Percentiles rank a stretch among this genome's conserved stretches.
Evolutionary conservation across 163 green algal genomes (phyloP).

Genomic region (Prototheca wickerhamii): DNA sequence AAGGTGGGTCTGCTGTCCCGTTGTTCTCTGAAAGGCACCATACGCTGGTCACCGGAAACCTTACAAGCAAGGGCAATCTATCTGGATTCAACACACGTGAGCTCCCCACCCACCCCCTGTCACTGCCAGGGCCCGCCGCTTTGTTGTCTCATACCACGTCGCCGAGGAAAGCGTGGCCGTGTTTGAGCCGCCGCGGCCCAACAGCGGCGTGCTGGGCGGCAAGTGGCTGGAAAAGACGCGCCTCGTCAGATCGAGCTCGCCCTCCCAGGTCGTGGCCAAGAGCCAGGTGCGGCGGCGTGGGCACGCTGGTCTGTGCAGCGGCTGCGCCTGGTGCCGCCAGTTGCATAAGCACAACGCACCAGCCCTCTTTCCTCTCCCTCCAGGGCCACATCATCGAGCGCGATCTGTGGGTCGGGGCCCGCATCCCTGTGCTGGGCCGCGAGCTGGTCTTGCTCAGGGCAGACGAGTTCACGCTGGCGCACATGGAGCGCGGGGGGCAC

Average conservation of each 20-base stretch:
- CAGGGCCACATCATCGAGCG: slow-evolving; percentile 18
- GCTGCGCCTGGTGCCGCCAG: too few relatives aligned
- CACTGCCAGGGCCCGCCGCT: slow-evolving; percentile 41
- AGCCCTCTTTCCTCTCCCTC: background rate
- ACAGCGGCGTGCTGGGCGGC: slow-evolving; percentile 74
- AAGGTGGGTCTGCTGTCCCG: too few relatives aligned
- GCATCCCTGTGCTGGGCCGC: slow-evolving; percentile 58
- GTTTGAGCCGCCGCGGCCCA: slow-evolving; percentile 78
- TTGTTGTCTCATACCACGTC: slow-evolving; percentile 88
- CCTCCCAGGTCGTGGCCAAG: too few relatives aligned
- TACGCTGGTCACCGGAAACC: too few relatives aligned
- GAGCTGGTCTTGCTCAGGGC: slow-evolving; percentile 72
- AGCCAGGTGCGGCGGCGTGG: too few relatives aligned
- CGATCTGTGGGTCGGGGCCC: slow-evolving; percentile 72
- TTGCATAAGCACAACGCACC: too few relatives aligned
- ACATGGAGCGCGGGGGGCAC: slow-evolving; percentile 4
- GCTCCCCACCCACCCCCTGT: background rate
- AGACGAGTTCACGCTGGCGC: slow-evolving; percentile 72
- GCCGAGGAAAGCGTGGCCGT: slow-evolving; percentile 78
- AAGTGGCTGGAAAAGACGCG: slow-evolving; percentile 86
- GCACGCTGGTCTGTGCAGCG: too few relatives aligned
- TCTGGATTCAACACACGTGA: too few relatives aligned
- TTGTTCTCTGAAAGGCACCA: too few relatives aligned
- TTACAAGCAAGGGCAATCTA: too few relatives aligned
- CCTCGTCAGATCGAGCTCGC: too few relatives aligned